Base-by-base conservation (phyloP, 2,329 filamentous ascomycete genomes). In the Lasiodiplodia hormozganensis region DNA sequence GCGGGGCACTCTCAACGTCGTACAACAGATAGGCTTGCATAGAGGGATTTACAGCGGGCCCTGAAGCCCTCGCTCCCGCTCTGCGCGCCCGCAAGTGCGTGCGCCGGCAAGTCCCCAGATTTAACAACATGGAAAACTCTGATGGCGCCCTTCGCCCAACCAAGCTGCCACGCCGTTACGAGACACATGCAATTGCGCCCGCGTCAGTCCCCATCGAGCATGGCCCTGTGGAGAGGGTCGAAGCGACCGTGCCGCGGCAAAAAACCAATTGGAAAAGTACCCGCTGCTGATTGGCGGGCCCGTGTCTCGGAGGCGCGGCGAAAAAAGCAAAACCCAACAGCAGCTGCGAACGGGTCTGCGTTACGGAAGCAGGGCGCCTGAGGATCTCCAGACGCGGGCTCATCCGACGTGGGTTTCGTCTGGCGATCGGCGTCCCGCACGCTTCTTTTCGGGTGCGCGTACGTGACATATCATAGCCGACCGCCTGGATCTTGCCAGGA, bases 371-470 rank as follows among this genome's bases (percentile, higher is more conserved):
- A 49, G 40, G 58, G 25, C 40, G 43, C 58, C 58, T 51, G 58
- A 62, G 57, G 58, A 62, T 62, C 58, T 51, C 58, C 58, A 62
- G 58, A 36, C 11, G 40, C 58, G 58, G 58, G 58, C 21, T 36
- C 58, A 62, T 62, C 58, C 58, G 58, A 49, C 25, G 40, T 25
- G 58, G 40, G 31, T 43, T 28, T 36, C n/a, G 40, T 49, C 58
- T 51, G 25, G 18, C 25, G 58, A 62, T 62, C 40, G 28, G 38
- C 40, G 40, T 49, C 58, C 40, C 58, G 58, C 40, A 62, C 58
- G 23, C 58, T 62, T 51, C 16, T 43, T 62, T 62, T 62, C 36
- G 25, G 58, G 23, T 31, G 23, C 14, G 25, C 6, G 38, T n/a
- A 60, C 38, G 56, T 43, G 56, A 38, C 56, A 60, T 60, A 28